phyloP scores from a whole-genome alignment of 176 grass and related monocot genomes.

The Triticum timopheevii region DNA sequence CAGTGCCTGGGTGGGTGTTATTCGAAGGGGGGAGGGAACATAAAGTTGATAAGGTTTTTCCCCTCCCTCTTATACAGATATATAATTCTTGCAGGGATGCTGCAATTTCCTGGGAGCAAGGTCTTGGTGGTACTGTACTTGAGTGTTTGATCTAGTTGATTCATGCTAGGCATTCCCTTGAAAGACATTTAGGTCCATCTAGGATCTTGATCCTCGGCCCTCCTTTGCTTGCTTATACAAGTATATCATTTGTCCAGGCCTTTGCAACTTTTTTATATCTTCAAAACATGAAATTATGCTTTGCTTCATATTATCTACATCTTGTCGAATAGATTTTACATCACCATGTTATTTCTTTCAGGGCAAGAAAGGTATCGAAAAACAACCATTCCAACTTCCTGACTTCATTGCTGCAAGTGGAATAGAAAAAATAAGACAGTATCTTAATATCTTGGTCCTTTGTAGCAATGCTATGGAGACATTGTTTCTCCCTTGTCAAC shows the following conservation, averaged over 20 bases:
- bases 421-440: slow-evolving; percentile 99
- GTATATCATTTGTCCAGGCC: neutral
- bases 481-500: neutral
- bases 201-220: slow-evolving; percentile 15
- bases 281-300: neutral
- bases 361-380: slow-evolving; percentile 93
- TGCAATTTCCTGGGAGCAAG: slow-evolving; percentile 59
- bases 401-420: slow-evolving; percentile 98
- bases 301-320: slow-evolving; percentile 15
- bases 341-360: slow-evolving; percentile 45
- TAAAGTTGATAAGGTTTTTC: slow-evolving; percentile 53
- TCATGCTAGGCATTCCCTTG: slow-evolving; percentile 31
- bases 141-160: slow-evolving; percentile 48
- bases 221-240: neutral
- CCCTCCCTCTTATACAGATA: slow-evolving; percentile 77
- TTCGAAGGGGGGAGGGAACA: slow-evolving; percentile 30
- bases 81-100: slow-evolving; percentile 75
- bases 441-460: slow-evolving; percentile 17
- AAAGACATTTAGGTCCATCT: slow-evolving; percentile 32
- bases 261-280: neutral
- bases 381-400: slow-evolving; percentile 90
- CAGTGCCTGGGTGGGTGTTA: neutral
- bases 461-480: neutral
- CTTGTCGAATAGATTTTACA: slow-evolving; percentile 37
- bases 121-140: slow-evolving; percentile 49